phyloP scores from a whole-genome alignment of 805 yeast species.

The Nakazawaea siamensis region DNA sequence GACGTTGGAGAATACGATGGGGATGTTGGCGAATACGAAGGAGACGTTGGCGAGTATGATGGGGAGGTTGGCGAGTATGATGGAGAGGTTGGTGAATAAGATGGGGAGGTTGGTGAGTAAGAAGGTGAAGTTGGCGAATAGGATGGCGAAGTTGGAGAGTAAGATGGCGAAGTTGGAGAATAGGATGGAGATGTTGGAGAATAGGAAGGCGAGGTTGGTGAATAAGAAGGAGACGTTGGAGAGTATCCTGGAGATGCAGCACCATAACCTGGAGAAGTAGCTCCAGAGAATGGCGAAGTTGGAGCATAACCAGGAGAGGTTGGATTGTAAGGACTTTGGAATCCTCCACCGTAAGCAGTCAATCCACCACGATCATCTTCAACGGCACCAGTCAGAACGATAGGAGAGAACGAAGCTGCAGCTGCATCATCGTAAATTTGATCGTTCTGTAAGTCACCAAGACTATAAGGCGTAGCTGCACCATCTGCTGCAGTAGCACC shows the following conservation, averaged over 20 bases:
- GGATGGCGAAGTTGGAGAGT: slow-evolving; percentile 63
- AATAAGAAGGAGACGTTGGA: slow-evolving; percentile 69
- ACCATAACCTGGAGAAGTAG: slow-evolving; percentile 43
- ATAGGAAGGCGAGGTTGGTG: slow-evolving; percentile 53
- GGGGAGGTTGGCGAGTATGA: slow-evolving; percentile 64
- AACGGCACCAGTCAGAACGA: slow-evolving; percentile 75
- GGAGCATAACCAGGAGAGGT: slow-evolving; percentile 33
- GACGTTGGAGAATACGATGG: slow-evolving; percentile 70
- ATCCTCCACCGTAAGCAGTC: slow-evolving; percentile 78
- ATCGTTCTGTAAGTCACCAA: slow-evolving; percentile 41
- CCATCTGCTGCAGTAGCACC: slow-evolving; percentile 52
- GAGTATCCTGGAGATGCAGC: slow-evolving; percentile 58
- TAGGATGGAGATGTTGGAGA: slow-evolving; percentile 72
- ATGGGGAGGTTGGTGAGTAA: slow-evolving; percentile 70
- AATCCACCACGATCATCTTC: slow-evolving; percentile 69
- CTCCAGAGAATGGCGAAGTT: slow-evolving; percentile 54
- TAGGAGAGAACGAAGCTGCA: slow-evolving; percentile 86
- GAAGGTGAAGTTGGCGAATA: slow-evolving; percentile 77
- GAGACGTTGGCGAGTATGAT: slow-evolving; percentile 70
- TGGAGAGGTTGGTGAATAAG: slow-evolving; percentile 51
- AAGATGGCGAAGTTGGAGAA: slow-evolving; percentile 62
- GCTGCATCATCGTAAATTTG: slow-evolving; percentile 37
- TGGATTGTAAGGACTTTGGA: slow-evolving; percentile 30
- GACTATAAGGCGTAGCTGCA: slow-evolving; percentile 87
- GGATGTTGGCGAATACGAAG: slow-evolving; percentile 70